Evolutionary conservation across 345 rosid species (phyloP), one percentile per base, ranked within the genome.

Genomic region (Gossypium mustelinum): DNA sequence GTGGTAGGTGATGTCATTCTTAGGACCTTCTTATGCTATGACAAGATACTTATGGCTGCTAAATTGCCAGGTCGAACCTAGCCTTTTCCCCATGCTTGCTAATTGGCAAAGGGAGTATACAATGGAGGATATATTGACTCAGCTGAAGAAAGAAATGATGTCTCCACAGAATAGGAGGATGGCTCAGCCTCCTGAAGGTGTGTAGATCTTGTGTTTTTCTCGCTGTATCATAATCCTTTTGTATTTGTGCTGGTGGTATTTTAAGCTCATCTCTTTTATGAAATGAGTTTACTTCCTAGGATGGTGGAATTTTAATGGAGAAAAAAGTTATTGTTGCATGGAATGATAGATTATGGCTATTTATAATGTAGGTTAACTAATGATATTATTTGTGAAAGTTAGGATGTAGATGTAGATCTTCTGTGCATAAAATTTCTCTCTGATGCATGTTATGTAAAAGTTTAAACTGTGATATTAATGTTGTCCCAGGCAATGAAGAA

Each of bases 131-230:
- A 25, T 59, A 59, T 59, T 59, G 64, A 25, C 41, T 12, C 39
- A 59, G 64, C 64, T 59, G 64, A 59, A 25, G 39, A 59, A 59
- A 59, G 64, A 59, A 24, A 59, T 59, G 64, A 59, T 59, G 64
- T 25, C 64, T 59, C 64, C 64, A 12, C 64, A 59, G 64, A 59
- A 59, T 39, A 24, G 64, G 64, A 59, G 25, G 64, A 41, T 59
- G 12, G 64, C 64, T 59, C 64, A 59, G n/a, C 64, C 64, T 59
- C 64, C 64, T 5, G 64, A 59, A 59, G 64, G 64, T 59, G 39
- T 12, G 64, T 25, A 12, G 64, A 59, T 25, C 64, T 25, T 25
- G 34, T 59, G 64, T 24, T 59, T 57, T 22, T 57, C 62, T 57
- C 22, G 62, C 29, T 11, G 62, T 18, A 57, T 57, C 62, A 10